Base-by-base conservation (phyloP, 1,139 yeast species). In the Diutina pseudorugosa region DNA sequence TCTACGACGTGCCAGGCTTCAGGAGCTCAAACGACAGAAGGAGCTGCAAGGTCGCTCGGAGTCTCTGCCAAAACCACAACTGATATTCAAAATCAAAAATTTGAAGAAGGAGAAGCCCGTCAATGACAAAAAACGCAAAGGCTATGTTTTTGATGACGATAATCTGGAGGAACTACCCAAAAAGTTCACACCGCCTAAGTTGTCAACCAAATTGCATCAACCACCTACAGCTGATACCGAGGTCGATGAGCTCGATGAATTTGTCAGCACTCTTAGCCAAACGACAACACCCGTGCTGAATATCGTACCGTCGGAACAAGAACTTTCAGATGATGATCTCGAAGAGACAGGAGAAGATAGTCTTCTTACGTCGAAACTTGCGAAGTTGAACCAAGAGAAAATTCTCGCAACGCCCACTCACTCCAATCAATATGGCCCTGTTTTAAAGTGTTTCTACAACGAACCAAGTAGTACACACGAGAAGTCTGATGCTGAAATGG, bases 361-460 rank as follows among this genome's bases (percentile, higher is more conserved):
- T 11, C 18, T 45, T 23, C 40, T 45, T 12, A 9, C 36, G 3
- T 14, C 21, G 6, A 45, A 45, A 16, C 20, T 45, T 9, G 49
- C 49, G 11, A 45, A 45, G n/a, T 18, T 45, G 8, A 45, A 45
- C 21, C 36, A 45, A 16, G 49, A 45, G 18, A 45, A 45, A 19
- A 11, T 45, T 4, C 18, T 45, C 20, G 8, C 23, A 5, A 18
- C 40, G 21, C 49, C 36, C 25, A 14, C 14, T 4, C n/a, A 6
- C 3, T 9, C 12, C 5, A 25, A 5, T 18, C 2, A n/a, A 25
- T 27, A 25, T 12, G 36, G 21, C 44, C 76, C 82, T 0, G 82
- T 91, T 60, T 62, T 78, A 16, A 88, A 84, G 61, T 58, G 68
- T 14, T 85, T 91, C 59, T 87, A 88, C 60, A 69, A 69, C 1